These are phyloP conservation scores for Citrus hindsii DNA, from an alignment of 345 rosid species.

Conservation along the genomic window DNA sequence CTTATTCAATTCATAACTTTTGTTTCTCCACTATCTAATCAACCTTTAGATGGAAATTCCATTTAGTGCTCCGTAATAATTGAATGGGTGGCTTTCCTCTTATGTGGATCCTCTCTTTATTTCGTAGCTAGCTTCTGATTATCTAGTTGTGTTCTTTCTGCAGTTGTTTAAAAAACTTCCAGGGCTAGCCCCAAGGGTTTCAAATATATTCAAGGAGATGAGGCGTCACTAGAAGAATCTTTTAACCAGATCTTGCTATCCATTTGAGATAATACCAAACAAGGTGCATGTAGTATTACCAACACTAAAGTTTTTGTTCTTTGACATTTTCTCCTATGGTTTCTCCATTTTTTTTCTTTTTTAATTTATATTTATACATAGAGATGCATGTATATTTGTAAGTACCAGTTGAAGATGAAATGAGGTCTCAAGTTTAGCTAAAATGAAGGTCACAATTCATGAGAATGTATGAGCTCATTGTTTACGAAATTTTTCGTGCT, in stretches of 20 bases:
- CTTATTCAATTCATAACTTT: background rate
- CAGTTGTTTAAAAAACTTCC: slow-evolving; percentile 89
- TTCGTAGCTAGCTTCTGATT: background rate
- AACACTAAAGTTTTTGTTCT: background rate
- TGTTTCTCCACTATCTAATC: background rate
- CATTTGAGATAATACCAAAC: slow-evolving; percentile 4
- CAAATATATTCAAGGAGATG: slow-evolving; percentile 77
- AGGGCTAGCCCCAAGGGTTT: slow-evolving; percentile 68
- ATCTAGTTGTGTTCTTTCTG: slow-evolving; percentile 9
- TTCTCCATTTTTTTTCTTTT: too few species aligned
- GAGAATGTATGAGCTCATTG: background rate
- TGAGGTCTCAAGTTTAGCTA: background rate
- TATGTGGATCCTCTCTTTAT: too few species aligned
- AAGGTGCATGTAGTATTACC: background rate
- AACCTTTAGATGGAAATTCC: background rate
- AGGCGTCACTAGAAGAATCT: slow-evolving; percentile 55
- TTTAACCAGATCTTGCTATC: background rate
- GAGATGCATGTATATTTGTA: background rate
- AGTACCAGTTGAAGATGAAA: background rate
- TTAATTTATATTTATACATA: too few species aligned
- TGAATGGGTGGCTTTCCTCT: background rate
- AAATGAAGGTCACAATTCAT: background rate
- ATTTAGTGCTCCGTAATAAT: background rate
- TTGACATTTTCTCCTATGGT: background rate
- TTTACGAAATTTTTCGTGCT: background rate